phyloP scores from a whole-genome alignment of 352 stramenopile genomes.

The Phytophthora foliorum region DNA sequence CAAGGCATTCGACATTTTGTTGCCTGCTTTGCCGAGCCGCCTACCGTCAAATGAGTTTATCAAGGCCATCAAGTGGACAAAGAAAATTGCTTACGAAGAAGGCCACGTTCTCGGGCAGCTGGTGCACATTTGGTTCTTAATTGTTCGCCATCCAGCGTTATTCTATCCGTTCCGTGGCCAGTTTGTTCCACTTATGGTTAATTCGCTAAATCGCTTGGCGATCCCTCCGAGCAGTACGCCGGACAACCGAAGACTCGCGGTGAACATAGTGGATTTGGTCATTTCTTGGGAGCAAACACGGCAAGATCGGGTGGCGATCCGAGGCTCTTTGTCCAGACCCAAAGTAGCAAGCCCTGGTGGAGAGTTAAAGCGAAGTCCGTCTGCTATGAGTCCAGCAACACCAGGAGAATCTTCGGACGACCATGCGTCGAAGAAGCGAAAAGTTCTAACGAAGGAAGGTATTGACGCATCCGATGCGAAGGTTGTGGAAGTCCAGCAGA shows the following conservation, averaged over 20 bases:
- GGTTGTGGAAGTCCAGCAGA: slow-evolving; percentile 25
- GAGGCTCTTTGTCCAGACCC: slow-evolving; percentile 16
- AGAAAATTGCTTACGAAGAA: slow-evolving; percentile 98
- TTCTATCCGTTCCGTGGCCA: slow-evolving; percentile 94
- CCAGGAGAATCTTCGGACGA: slow-evolving; percentile 21
- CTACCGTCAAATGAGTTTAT: slow-evolving; percentile 95
- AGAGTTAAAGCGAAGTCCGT: slow-evolving; percentile 51
- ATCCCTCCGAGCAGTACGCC: slow-evolving; percentile 93
- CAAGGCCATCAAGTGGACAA: slow-evolving; percentile 97
- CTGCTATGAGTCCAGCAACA: slow-evolving; percentile 28
- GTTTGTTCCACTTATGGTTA: slow-evolving; percentile 97
- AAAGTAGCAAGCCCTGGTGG: slow-evolving; percentile 27
- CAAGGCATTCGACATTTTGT: slow-evolving; percentile 95
- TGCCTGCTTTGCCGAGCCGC: slow-evolving; percentile 92
- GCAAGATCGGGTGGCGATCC: slow-evolving; percentile 67
- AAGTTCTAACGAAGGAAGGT: slow-evolving; percentile 41
- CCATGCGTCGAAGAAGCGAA: slow-evolving; percentile 58
- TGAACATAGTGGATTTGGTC: slow-evolving; percentile 97
- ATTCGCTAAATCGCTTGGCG: slow-evolving; percentile 96
- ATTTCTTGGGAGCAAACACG: slow-evolving; percentile 95
- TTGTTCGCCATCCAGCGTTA: slow-evolving; percentile 94
- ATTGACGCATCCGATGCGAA: slow-evolving; percentile 23
- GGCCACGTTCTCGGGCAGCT: slow-evolving; percentile 95
- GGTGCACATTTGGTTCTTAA: slow-evolving; percentile 98
- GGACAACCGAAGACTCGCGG: slow-evolving; percentile 94